Evolutionary conservation across 306 rosid species (phyloP).

Genomic region (Alnus glutinosa): DNA sequence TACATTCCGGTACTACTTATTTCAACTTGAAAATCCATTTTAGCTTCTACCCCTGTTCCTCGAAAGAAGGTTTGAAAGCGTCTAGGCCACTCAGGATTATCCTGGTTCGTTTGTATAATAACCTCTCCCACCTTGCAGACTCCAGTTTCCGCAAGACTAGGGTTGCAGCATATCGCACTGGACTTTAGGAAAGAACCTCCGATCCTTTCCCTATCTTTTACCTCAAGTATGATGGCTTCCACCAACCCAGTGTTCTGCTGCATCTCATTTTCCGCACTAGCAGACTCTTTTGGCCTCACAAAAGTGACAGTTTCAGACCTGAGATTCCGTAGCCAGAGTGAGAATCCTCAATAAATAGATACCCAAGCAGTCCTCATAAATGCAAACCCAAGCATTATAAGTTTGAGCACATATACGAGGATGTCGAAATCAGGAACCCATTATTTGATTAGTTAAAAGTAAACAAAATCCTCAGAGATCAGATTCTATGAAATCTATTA

Average conservation of each 20-base stretch:
- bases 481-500: background rate
- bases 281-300: conserved; percentile 62
- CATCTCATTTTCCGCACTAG: conserved; percentile 48
- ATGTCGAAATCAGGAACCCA: background rate
- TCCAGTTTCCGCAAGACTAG: conserved; percentile 36
- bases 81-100: conserved; percentile 49
- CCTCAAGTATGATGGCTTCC: conserved; percentile 81
- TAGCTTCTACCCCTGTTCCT: conserved; percentile 42
- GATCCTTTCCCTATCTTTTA: conserved; percentile 64
- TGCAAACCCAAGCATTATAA: background rate
- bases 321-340: conserved; percentile 36
- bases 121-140: conserved; percentile 73
- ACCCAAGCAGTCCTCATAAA: background rate
- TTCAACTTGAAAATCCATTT: conserved; percentile 41
- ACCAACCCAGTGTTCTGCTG: conserved; percentile 77
- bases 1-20: conserved; percentile 79
- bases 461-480: background rate
- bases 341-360: conserved; percentile 14
- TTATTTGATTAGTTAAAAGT: background rate
- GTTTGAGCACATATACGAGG: background rate
- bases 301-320: conserved; percentile 73
- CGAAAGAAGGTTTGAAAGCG: conserved; percentile 66
- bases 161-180: conserved; percentile 63
- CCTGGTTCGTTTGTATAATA: conserved; percentile 53
- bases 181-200: conserved; percentile 71